Base-by-base conservation (phyloP, 2,329 filamentous ascomycete species). In the Pseudocercospora cruenta region DNA sequence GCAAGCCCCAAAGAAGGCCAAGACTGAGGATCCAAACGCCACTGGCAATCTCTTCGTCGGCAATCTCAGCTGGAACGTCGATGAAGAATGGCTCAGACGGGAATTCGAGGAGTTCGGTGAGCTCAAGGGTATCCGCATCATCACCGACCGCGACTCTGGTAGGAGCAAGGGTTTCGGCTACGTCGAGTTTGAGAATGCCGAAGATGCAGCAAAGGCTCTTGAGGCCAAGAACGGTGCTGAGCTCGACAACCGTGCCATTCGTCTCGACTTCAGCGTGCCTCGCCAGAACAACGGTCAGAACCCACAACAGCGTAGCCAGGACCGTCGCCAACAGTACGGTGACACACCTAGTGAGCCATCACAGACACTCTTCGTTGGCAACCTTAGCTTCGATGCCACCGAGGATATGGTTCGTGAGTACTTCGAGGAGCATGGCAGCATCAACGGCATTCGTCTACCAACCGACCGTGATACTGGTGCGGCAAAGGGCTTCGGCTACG, bases 121-220 rank as follows among this genome's bases (percentile, higher is more conserved):
- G 76, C 85, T 96, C 64, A 82, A 84, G 71, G 86, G 88, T 74
- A 90, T 89, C 70, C 90, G 92, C 74, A 89, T 97, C 76, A 91
- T 97, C 79, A 94, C 89, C 73, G 92, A 96, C 83, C 90, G 90
- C 79, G 88, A 90, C 63, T 87, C 85, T 76, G 91, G 92, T 75
- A 90, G 92, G 77, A 94, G 93, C 80, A 93, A 93, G 82, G 94
- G 87, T 71, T 97, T 96, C 80, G 94, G 94, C 68, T 97, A 97
- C 78, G 91, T 97, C 74, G 93, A 97, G 84, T 97, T 94, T 81
- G 84, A 85, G 77, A 87, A 84, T 72, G 81, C 85, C 67, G 89
- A 87, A 67, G 85, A 87, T 77, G 91, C 91, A 64, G 86, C 86
- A 74, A 89, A 89, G 78, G 92, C 92, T 63, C 86, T 90, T 72